These are phyloP conservation scores for Cyclocybe cylindracea DNA, from an alignment of 768 basidiomycete species.

Conservation along the genomic window DNA sequence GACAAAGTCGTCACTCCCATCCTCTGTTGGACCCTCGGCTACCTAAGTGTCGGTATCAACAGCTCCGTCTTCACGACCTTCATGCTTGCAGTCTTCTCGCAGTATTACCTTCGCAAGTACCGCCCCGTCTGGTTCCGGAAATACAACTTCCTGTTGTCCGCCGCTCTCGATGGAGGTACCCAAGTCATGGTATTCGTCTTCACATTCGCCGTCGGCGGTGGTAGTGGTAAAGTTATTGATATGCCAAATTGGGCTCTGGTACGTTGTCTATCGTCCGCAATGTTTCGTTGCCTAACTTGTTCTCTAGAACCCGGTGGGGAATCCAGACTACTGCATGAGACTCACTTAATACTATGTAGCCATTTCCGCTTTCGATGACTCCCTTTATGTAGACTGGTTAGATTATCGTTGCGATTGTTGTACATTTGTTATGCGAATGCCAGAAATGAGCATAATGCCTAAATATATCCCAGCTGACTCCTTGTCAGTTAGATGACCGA, in stretches of 20 bases:
- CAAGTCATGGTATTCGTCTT: conserved; percentile 51
- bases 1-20: conserved; percentile 53
- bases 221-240: conserved; percentile 27
- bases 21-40: conserved; percentile 47
- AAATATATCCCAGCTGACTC: too few species aligned
- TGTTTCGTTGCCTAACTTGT: not conserved
- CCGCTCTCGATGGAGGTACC: conserved; percentile 55
- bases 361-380: too few species aligned
- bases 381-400: too few species aligned
- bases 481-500: too few species aligned
- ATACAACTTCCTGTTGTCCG: conserved; percentile 53
- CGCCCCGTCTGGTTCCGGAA: conserved; percentile 50
- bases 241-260: conserved; percentile 16
- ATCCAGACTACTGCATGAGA: conserved; percentile 27
- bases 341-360: conserved; percentile 8
- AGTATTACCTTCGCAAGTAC: conserved; percentile 44
- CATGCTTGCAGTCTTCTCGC: conserved; percentile 44
- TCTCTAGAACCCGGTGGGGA: conserved; percentile 21
- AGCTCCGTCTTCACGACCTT: conserved; percentile 49
- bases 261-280: not conserved
- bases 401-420: too few species aligned
- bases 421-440: too few species aligned
- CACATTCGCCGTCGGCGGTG: conserved; percentile 46
- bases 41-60: conserved; percentile 58
- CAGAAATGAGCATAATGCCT: too few species aligned